Evolutionary conservation across 2,329 filamentous ascomycete genomes (phyloP).

Genomic region (Colletotrichum caudatum): DNA sequence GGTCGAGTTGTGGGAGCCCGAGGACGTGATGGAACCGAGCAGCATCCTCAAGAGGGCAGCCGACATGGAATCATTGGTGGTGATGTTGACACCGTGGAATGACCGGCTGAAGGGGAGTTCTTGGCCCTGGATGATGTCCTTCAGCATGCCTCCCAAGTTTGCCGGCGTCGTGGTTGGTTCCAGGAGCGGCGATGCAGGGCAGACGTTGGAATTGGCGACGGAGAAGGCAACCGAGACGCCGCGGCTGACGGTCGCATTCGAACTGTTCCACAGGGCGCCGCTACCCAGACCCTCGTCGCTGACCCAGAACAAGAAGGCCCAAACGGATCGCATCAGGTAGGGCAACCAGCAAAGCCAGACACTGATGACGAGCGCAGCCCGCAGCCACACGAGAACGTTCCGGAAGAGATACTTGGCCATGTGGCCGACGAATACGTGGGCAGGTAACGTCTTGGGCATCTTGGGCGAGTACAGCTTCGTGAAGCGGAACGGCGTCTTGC

Average conservation of each 20-base stretch:
- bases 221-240: slow-evolving; percentile 36
- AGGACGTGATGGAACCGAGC: slow-evolving; percentile 45
- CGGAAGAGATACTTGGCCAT: slow-evolving; percentile 78
- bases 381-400: slow-evolving; percentile 81
- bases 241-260: slow-evolving; percentile 34
- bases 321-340: slow-evolving; percentile 90
- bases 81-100: slow-evolving; percentile 50
- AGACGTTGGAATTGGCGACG: slow-evolving; percentile 47
- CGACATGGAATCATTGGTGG: slow-evolving; percentile 50
- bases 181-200: slow-evolving; percentile 53
- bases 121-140: slow-evolving; percentile 48
- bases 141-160: slow-evolving; percentile 51
- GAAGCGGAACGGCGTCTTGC: slow-evolving; percentile 98
- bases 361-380: slow-evolving; percentile 80
- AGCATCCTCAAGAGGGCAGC: slow-evolving; percentile 49
- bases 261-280: slow-evolving; percentile 43
- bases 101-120: slow-evolving; percentile 47
- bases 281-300: slow-evolving; percentile 78
- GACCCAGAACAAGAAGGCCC: slow-evolving; percentile 95
- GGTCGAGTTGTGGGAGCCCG: slow-evolving; percentile 40
- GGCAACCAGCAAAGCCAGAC: slow-evolving; percentile 93
- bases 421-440: slow-evolving; percentile 83
- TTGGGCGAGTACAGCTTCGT: slow-evolving; percentile 96
- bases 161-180: slow-evolving; percentile 46
- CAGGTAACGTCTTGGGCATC: slow-evolving; percentile 89